These are phyloP conservation scores for Neurospora hispaniola DNA, from an alignment of 495 filamentous ascomycete species.

Conservation along the genomic window DNA sequence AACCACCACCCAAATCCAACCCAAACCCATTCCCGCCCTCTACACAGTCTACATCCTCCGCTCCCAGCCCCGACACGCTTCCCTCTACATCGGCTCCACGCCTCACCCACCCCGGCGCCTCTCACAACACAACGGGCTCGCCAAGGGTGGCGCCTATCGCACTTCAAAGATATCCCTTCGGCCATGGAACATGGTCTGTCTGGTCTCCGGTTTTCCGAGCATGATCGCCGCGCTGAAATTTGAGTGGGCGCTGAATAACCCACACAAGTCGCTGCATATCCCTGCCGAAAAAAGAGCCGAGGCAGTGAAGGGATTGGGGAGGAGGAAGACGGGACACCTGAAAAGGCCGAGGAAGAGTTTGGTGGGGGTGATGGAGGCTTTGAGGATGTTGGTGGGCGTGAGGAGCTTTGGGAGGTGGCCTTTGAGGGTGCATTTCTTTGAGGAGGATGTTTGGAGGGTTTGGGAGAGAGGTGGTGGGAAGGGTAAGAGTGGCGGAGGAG, in stretches of 20 bases:
- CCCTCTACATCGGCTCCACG: conserved; percentile 82
- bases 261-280: conserved; percentile 65
- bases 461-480: conserved; percentile 54
- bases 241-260: conserved; percentile 94
- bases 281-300: conserved; percentile 43
- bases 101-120: conserved; percentile 75
- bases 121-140: conserved; percentile 77
- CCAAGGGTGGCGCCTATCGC: conserved; percentile 65
- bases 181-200: conserved; percentile 88
- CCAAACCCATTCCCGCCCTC: conserved; percentile 44
- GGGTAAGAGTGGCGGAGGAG: conserved; percentile 15
- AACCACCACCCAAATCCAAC: conserved; percentile 2
- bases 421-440: conserved; percentile 73
- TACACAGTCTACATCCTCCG: conserved; percentile 73
- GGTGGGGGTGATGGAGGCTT: conserved; percentile 53
- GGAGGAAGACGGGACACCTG: conserved; percentile 32
- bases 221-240: conserved; percentile 85
- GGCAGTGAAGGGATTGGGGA: conserved; percentile 17
- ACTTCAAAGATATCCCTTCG: conserved; percentile 56
- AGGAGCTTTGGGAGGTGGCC: conserved; percentile 72
- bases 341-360: conserved; percentile 47
- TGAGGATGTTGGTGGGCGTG: conserved; percentile 70
- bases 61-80: conserved; percentile 53
- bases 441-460: conserved; percentile 48
- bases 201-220: conserved; percentile 84